Base-by-base conservation (phyloP, 345 rosid genomes). In the Pelargonium nanum region DNA sequence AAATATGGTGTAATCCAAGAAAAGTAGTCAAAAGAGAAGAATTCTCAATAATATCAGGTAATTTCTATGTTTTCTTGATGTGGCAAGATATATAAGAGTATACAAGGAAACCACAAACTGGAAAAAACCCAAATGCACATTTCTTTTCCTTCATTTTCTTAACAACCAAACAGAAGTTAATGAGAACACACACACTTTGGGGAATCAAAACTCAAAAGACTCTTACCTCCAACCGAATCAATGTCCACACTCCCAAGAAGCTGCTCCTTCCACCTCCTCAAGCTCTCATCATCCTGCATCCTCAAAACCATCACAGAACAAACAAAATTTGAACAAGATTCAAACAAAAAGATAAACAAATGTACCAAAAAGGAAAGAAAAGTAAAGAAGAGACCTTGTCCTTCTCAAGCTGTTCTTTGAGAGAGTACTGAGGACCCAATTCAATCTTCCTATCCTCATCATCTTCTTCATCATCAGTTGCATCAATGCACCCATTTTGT, bases 261-360 rank as follows among this genome's bases (percentile, higher is more conserved):
- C 54, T 89, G 97, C 69, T 89, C 94, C 70, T 89, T 89, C 97
- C 97, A 89, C 69, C 85, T 89, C 79, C 95, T 85, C 76, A 89
- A 77, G 82, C 97, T 89, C 67, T 89, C 97, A 75, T 89, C 97
- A 52, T 89, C 97, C 97, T 86, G 55, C 56, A 57, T 50, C 21
- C 50, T 58, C 51, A 60, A 24, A 57, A 17, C 28, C 58, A 23
- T 19, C 13, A 52, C n/a, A 56, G 34, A 19, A 24, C 22, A 51
- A 19, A 19, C 53, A 40, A 9, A 40, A 40, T 20, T 24, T 16
- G 7, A 57, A 57, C 34, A 58, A 25, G 22, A 58, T 17, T 17
- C 13, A 12, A 58, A 8, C 1, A 22, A 59, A n/a, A 26, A 59
- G 8, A 59, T 4, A n/a, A 23, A 13, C 24, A 60, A 44, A 16